Base-by-base conservation (phyloP, 192 early-diverging fungal species). In the Ambispora gerdemannii region DNA sequence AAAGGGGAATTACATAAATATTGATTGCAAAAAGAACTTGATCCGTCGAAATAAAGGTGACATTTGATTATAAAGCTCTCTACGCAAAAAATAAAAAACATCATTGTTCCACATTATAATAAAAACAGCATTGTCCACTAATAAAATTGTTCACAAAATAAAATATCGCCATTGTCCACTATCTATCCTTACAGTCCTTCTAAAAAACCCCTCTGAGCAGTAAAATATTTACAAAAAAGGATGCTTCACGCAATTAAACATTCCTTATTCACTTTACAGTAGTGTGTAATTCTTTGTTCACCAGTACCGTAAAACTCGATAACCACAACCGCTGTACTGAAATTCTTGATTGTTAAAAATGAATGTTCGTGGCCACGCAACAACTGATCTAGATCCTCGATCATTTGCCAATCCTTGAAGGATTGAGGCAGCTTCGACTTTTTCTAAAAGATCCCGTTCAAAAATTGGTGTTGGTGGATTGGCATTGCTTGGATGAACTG, bases 251-350 rank as follows among this genome's bases (percentile, higher is more conserved):
- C 15, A 6, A 43, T 43, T 15, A 43, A 43, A 43, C 6, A 43
- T 15, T 10, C 38, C 38, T 43, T 6, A 6, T 43, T 43, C 38
- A 10, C 38, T 15, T 43, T 15, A n/a, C n/a, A n/a, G n/a, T n/a
- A n/a, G n/a, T n/a, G n/a, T n/a, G n/a, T n/a, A n/a, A n/a, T 15
- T 10, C 15, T 15, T 43, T 15, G 7, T 50, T 66, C 30, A 66
- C 63, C 63, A 66, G 31, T 66, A 66, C n/a, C 63, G 63, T 17
- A 66, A 36, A 32, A 66, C 63, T 4, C 63, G 63, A 50, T 66
- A 66, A 28, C 47, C 28, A 50, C 49, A 51, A n/a, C 63, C 63
- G 47, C 47, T 8, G 50, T 50, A 66, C n/a, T 66, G 63, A 50
- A 66, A 66, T 50, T 66, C 63, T 20, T 38, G 27, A 50, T 66